These are phyloP conservation scores for Phytophthora megakarya DNA, from an alignment of 352 stramenopile species.

Conservation along the genomic window DNA sequence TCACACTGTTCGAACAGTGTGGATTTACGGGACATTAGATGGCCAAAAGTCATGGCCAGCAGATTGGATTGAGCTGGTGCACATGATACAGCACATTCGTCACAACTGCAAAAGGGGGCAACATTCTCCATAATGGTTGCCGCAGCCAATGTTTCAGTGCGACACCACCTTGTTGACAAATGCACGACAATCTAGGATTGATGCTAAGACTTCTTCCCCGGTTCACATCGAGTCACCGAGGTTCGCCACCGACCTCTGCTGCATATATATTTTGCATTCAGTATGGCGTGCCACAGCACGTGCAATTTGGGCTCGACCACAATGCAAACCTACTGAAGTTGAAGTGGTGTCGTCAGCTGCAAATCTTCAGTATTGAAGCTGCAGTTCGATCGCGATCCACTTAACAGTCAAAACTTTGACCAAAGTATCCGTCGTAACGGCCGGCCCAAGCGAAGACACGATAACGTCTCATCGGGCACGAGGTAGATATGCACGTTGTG, in stretches of 20 bases:
- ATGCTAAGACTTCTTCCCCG: not conserved
- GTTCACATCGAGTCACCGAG: not conserved
- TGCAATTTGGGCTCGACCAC: conserved; percentile 24
- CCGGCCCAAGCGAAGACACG: conserved; percentile 20
- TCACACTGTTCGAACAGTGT: too few species aligned
- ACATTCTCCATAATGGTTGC: not conserved
- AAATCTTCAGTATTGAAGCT: conserved; percentile 36
- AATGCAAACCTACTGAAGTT: conserved; percentile 18
- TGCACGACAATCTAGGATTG: not conserved
- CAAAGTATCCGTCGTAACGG: not conserved
- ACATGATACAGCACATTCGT: conserved; percentile 2
- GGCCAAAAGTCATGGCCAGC: too few species aligned
- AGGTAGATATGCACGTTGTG: conserved; percentile 28
- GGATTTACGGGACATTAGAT: too few species aligned
- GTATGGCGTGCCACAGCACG: conserved; percentile 1
- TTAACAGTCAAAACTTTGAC: conserved; percentile 8
- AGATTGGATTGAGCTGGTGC: conserved; percentile 17
- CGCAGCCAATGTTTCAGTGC: conserved; percentile 17
- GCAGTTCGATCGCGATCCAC: conserved; percentile 12
- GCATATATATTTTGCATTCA: conserved; percentile 11
- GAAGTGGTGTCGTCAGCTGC: conserved; percentile 29
- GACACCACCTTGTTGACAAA: conserved; percentile 6
- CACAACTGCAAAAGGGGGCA: conserved; percentile 13
- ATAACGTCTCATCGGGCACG: conserved; percentile 31
- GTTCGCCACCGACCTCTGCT: not conserved